phyloP scores from a whole-genome alignment of 495 filamentous ascomycete species.

The Aspergillus haitiensis region DNA sequence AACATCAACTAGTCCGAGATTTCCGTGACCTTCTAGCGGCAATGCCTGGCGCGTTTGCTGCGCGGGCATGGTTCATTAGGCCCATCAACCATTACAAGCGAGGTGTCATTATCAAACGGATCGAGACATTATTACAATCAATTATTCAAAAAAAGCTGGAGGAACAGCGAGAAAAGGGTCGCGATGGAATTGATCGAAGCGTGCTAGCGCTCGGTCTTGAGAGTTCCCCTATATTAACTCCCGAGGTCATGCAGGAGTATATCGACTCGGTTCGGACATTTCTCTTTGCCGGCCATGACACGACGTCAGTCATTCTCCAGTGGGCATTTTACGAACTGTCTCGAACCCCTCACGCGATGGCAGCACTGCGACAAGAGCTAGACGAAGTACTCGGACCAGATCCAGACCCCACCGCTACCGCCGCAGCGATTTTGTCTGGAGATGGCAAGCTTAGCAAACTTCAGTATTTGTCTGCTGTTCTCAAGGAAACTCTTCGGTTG shows the following conservation, averaged over 20 bases:
- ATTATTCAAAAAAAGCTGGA: constrained; percentile 13
- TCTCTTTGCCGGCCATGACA: constrained; percentile 39
- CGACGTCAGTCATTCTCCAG: constrained; percentile 40
- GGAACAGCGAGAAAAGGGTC: background rate
- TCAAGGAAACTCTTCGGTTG: constrained; percentile 50
- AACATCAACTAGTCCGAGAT: constrained; percentile 7
- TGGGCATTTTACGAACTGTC: constrained; percentile 51
- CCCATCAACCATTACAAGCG: background rate
- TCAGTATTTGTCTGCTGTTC: constrained; percentile 45
- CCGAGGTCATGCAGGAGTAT: constrained; percentile 9
- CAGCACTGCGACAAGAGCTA: constrained; percentile 45
- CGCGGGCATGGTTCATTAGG: background rate
- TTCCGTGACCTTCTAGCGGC: constrained; percentile 4
- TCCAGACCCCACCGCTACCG: constrained; percentile 13
- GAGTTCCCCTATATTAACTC: background rate
- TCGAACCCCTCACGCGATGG: constrained; percentile 39
- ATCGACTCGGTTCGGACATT: constrained; percentile 34
- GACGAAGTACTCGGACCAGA: constrained; percentile 39
- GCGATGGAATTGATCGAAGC: constrained; percentile 6
- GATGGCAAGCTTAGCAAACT: constrained; percentile 35
- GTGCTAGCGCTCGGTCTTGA: constrained; percentile 14
- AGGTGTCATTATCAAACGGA: background rate
- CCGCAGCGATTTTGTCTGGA: constrained; percentile 10
- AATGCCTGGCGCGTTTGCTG: background rate
- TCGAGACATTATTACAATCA: background rate